phyloP scores from a whole-genome alignment of 768 basidiomycete species.

The Boletellus ananas region DNA sequence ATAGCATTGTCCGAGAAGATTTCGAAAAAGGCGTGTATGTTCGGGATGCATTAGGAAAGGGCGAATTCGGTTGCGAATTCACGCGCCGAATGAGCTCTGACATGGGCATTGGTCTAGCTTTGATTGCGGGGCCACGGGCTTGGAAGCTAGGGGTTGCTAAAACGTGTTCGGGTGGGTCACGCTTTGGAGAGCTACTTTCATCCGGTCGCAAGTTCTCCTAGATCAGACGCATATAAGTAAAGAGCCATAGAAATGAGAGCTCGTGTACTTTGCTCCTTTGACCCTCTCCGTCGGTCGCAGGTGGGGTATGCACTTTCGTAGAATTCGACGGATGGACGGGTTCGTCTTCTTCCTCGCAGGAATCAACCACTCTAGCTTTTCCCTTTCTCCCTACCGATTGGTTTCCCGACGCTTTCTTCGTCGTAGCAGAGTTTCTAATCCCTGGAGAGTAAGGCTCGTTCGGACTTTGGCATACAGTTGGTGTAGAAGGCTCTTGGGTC shows the following conservation, averaged over 20 bases:
- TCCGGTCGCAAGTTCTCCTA: conserved; percentile 14
- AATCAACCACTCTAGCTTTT: conserved; percentile 26
- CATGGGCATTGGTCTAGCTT: conserved; percentile 61
- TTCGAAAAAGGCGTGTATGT: conserved; percentile 66
- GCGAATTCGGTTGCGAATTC: conserved; percentile 63
- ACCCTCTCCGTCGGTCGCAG: conserved; percentile 2
- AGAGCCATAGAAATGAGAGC: background rate
- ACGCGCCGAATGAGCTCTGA: conserved; percentile 72
- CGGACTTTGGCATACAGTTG: conserved; percentile 1
- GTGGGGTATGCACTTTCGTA: background rate
- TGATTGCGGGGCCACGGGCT: conserved; percentile 39
- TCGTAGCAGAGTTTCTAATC: conserved; percentile 1
- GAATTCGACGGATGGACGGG: background rate
- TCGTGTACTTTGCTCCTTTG: conserved; percentile 15
- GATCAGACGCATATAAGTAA: background rate
- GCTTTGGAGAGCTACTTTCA: conserved; percentile 1
- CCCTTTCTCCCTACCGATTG: conserved; percentile 21
- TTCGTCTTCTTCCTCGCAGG: conserved; percentile 27
- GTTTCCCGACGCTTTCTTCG: conserved; percentile 20
- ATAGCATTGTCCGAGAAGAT: conserved; percentile 56
- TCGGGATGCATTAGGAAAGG: conserved; percentile 27
- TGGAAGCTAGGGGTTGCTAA: conserved; percentile 8
- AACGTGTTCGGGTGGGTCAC: conserved; percentile 3
- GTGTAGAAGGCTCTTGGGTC: background rate
- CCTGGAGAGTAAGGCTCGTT: conserved; percentile 2